Evolutionary conservation across 495 filamentous ascomycete genomes (phyloP).

Genomic region (Hyaloscypha variabilis): DNA sequence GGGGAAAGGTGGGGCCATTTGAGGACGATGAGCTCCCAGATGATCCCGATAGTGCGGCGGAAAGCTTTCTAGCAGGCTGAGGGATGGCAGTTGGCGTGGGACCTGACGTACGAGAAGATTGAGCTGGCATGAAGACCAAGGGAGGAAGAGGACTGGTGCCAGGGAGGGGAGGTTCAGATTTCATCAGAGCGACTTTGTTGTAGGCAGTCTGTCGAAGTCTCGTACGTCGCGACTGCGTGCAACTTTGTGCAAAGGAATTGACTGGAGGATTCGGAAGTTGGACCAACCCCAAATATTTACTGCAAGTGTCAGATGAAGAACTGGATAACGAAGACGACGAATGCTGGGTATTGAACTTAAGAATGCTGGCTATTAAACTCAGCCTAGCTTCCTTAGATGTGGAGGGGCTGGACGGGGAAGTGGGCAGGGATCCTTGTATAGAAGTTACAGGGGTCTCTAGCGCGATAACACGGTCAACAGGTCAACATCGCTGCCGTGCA

Average conservation of each 20-base stretch:
- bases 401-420: too few relatives aligned
- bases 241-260: too few relatives aligned
- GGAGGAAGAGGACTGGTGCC: slow-evolving; percentile 36
- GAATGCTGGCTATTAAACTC: too few relatives aligned
- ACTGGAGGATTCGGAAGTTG: too few relatives aligned
- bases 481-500: slow-evolving; percentile 5
- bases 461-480: background rate
- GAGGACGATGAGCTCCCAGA: slow-evolving; percentile 3
- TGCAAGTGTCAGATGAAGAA: too few relatives aligned
- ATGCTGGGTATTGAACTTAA: too few relatives aligned
- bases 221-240: background rate
- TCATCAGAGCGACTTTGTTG: slow-evolving; percentile 20
- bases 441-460: background rate
- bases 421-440: background rate
- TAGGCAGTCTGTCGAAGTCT: background rate
- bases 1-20: slow-evolving; percentile 35
- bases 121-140: slow-evolving; percentile 32
- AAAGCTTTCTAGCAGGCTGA: background rate
- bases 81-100: slow-evolving; percentile 18
- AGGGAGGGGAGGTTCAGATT: slow-evolving; percentile 32
- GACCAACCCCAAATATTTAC: too few relatives aligned
- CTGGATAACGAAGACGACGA: too few relatives aligned
- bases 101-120: slow-evolving; percentile 17
- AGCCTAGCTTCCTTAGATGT: too few relatives aligned
- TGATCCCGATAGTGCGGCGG: background rate